These are phyloP conservation scores for Linnemannia hyalina DNA, from an alignment of 192 early-diverging fungal genomes.

Conservation along the genomic window DNA sequence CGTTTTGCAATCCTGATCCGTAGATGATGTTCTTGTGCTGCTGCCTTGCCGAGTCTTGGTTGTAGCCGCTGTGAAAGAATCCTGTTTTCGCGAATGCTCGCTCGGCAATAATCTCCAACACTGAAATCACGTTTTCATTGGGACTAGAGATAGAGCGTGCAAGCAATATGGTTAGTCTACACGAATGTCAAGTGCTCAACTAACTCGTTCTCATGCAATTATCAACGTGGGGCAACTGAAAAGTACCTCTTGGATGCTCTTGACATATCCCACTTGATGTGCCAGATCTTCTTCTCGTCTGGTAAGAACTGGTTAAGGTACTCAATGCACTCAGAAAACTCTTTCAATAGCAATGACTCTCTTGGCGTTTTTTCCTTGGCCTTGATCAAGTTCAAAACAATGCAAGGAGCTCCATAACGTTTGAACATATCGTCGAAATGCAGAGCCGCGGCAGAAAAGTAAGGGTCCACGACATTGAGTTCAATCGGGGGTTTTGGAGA, in stretches of 20 bases:
- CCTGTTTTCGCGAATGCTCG: constrained; percentile 88
- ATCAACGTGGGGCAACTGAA: too few species aligned
- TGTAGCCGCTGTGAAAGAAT: constrained; percentile 92
- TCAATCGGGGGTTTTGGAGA: constrained; percentile 95
- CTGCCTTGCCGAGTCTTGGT: constrained; percentile 63
- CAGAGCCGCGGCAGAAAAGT: constrained; percentile 89
- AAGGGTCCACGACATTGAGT: constrained; percentile 93
- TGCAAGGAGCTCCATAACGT: constrained; percentile 92
- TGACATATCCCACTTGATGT: constrained; percentile 99
- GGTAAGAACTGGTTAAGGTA: constrained; percentile 96
- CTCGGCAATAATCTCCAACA: constrained; percentile 90
- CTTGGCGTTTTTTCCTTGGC: constrained; percentile 91
- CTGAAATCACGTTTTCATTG: constrained; percentile 90
- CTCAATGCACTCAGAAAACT: constrained; percentile 83
- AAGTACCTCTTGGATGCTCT: constrained; percentile 87
- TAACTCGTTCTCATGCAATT: neutral
- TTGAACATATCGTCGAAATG: constrained; percentile 95
- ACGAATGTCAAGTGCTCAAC: neutral
- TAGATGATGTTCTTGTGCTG: constrained; percentile 3
- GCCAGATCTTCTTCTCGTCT: constrained; percentile 81
- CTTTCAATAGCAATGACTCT: constrained; percentile 88
- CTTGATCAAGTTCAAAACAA: constrained; percentile 97
- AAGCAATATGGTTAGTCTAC: neutral
- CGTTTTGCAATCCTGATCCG: constrained; percentile 73
- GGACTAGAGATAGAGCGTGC: constrained; percentile 44